Evolutionary conservation across 2,329 filamentous ascomycete species (phyloP).

Genomic region (Fusarium tanahbumbuense): DNA sequence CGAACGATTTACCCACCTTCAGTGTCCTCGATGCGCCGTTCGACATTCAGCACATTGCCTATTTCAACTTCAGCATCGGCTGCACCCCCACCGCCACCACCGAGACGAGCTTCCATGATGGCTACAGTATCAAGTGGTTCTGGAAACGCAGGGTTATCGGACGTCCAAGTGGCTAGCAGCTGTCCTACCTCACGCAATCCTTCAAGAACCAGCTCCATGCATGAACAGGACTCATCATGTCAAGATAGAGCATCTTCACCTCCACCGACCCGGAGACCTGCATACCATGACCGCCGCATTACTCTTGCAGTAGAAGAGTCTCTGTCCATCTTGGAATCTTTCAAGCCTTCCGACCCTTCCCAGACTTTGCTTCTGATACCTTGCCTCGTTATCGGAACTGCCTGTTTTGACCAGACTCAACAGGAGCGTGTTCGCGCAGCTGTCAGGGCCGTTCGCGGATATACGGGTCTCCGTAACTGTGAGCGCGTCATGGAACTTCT

Average conservation of each 20-base stretch:
- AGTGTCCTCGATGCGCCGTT: slow-evolving; percentile 45
- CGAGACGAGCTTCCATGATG: slow-evolving; percentile 53
- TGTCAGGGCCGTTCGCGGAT: slow-evolving; percentile 64
- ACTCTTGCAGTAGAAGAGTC: slow-evolving; percentile 68
- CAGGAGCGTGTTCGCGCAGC: slow-evolving; percentile 64
- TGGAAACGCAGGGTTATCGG: slow-evolving; percentile 19
- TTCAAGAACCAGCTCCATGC: slow-evolving; percentile 56
- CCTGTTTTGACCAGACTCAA: slow-evolving; percentile 65
- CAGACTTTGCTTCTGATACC: slow-evolving; percentile 71
- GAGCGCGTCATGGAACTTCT: slow-evolving; percentile 65
- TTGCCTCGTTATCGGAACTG: slow-evolving; percentile 70
- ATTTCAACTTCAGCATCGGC: slow-evolving; percentile 31
- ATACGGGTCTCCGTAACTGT: slow-evolving; percentile 70
- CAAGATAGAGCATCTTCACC: slow-evolving; percentile 54
- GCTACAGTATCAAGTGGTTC: slow-evolving; percentile 45
- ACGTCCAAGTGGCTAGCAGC: slow-evolving; percentile 44
- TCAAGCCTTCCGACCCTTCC: slow-evolving; percentile 67
- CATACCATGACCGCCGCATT: slow-evolving; percentile 63
- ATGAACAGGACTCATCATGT: slow-evolving; percentile 50
- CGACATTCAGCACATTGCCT: slow-evolving; percentile 48
- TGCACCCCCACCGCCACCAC: slow-evolving; percentile 30
- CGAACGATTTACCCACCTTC: slow-evolving; percentile 70
- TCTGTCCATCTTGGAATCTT: slow-evolving; percentile 64
- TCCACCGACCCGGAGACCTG: slow-evolving; percentile 59
- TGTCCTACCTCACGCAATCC: slow-evolving; percentile 51